Base-by-base conservation (phyloP, 257 asterid genomes). In the Eustoma russellianum region DNA sequence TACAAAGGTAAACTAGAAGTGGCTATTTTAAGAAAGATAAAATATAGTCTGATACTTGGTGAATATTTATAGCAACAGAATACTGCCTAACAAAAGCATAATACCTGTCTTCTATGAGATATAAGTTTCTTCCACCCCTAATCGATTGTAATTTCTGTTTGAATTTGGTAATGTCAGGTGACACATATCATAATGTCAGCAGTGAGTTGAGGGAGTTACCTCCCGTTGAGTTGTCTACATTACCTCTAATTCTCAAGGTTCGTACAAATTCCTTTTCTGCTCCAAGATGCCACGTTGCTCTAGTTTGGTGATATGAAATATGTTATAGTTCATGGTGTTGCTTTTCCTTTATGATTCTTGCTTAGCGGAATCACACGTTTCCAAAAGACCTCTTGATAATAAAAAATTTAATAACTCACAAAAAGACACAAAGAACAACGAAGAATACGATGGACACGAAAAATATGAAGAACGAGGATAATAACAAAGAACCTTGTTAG, bases 181-280 rank as follows among this genome's bases (percentile, higher is more conserved):
- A 82, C 53, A 66, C 86, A 41, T 92, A 77, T 73, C 80, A 80
- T 70, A 85, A 68, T 59, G 72, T 82, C 73, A 81, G 71, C 60
- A 83, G 69, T 64, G 95, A 88, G 70, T 60, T 92, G 78, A 78
- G 86, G 79, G 94, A 92, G 82, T 80, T 92, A 79, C 97, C 97
- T 55, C 80, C 93, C 34, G 93, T 92, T 64, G 99, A 85, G 71
- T 68, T 92, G 60, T 76, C 99, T 50, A 70, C 88, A 38, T 90
- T 92, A 52, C 91, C 93, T 43, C 66, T 74, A 83, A 85, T 88
- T 70, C 94, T 88, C 24, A 85, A 92, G 99, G 99, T 91, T 50
- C 57, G 17, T 18, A 14, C 45, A 33, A 38, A 7, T 49, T 1
- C 38, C 57, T 33, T 52, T 19, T 38, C 15, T 18, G 33, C 7